Conservation (phyloP, 768 basidiomycete species). For the Sarcodon sp. region DNA sequence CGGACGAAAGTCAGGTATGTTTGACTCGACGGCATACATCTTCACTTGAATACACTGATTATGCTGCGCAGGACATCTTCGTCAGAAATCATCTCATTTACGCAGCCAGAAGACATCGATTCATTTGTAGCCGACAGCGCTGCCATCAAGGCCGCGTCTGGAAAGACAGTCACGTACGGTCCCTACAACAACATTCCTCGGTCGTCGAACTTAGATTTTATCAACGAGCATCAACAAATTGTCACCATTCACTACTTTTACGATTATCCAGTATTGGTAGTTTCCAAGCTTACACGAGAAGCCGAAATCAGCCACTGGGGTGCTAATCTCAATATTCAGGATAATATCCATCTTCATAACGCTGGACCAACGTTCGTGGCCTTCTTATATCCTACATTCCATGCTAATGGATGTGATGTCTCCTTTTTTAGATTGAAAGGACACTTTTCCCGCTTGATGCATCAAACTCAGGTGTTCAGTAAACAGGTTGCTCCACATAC, state of each 20-base stretch:
- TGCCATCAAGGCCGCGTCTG: constrained; percentile 46
- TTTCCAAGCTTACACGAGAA: constrained; percentile 56
- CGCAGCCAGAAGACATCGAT: constrained; percentile 47
- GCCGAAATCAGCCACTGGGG: constrained; percentile 98
- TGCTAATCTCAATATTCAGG: constrained; percentile 85
- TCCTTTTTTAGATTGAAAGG: constrained; percentile 64
- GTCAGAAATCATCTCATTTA: constrained; percentile 55
- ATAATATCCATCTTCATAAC: constrained; percentile 77
- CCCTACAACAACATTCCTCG: constrained; percentile 69
- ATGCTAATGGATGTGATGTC: neutral
- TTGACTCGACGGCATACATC: neutral
- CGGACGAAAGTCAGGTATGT: constrained; percentile 79
- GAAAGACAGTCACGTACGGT: constrained; percentile 78
- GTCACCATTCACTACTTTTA: constrained; percentile 71
- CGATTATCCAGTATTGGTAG: constrained; percentile 70
- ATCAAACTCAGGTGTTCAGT: constrained; percentile 68
- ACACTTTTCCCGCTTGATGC: constrained; percentile 85
- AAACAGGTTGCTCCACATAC: constrained; percentile 56
- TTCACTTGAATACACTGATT: neutral
- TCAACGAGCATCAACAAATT: constrained; percentile 46
- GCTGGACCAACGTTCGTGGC: constrained; percentile 71
- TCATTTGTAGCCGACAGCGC: constrained; percentile 46
- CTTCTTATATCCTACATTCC: constrained; percentile 6
- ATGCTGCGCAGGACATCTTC: constrained; percentile 41
- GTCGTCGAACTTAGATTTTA: constrained; percentile 43